These are phyloP conservation scores for Pythium aphanidermatum DNA, from an alignment of 352 stramenopile species.

Conservation along the genomic window DNA sequence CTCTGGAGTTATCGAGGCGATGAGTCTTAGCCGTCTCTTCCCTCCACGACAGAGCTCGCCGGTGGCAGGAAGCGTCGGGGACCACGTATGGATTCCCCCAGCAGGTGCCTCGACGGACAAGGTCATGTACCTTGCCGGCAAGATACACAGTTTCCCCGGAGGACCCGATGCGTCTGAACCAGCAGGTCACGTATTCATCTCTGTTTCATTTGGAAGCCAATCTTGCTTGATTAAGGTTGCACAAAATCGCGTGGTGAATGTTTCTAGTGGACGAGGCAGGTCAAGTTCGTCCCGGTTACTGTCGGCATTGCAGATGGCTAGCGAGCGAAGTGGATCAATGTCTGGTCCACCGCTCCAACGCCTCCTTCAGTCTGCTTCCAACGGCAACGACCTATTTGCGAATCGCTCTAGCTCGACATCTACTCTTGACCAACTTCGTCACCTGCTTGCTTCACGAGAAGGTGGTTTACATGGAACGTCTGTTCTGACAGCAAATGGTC, in stretches of 20 bases:
- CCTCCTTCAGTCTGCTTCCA: conserved; percentile 4
- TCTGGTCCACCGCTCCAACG: conserved; percentile 13
- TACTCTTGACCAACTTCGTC: conserved; percentile 52
- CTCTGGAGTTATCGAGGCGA: conserved; percentile 43
- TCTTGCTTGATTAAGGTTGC: conserved; percentile 44
- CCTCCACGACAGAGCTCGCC: conserved; percentile 54
- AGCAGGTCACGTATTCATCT: conserved; percentile 37
- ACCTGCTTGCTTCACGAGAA: no score
- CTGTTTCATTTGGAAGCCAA: conserved; percentile 43
- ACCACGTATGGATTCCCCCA: conserved; percentile 60
- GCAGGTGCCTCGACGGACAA: conserved; percentile 14
- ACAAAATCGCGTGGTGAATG: conserved; percentile 55
- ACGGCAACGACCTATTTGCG: conserved; percentile 8
- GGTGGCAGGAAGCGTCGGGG: conserved; percentile 41
- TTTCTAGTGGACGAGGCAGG: conserved; percentile 29
- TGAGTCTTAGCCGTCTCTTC: conserved; percentile 67
- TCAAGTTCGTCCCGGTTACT: conserved; percentile 43
- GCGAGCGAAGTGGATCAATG: conserved; percentile 7
- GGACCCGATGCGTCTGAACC: conserved; percentile 43
- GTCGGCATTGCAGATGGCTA: conserved; percentile 45
- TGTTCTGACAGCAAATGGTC: conserved; percentile 8
- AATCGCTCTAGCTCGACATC: background rate
- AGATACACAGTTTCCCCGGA: conserved; percentile 55
- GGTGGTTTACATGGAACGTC: no score
- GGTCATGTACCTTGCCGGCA: conserved; percentile 45